Percentiles rank a stretch among this genome's conserved stretches.
Conservation (phyloP, 1,139 yeast species). For the Hyphopichia khmerensis region DNA sequence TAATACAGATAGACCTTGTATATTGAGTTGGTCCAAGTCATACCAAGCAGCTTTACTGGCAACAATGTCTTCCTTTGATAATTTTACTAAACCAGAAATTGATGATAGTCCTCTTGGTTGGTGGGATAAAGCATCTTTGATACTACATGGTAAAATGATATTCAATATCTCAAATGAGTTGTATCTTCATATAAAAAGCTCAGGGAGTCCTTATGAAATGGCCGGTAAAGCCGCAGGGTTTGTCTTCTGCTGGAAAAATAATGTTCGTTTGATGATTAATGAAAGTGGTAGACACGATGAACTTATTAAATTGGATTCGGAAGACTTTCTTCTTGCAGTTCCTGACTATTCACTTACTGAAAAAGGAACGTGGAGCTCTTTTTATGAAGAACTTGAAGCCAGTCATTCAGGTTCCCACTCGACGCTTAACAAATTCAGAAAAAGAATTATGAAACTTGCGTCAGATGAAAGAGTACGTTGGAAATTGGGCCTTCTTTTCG, state of each 20-base stretch:
- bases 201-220: conserved; percentile 72
- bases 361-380: conserved; percentile 36
- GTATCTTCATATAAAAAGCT: conserved; percentile 59
- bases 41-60: conserved; percentile 41
- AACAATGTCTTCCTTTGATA: conserved; percentile 45
- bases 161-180: conserved; percentile 55
- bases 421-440: conserved; percentile 33
- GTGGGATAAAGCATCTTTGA: conserved; percentile 52
- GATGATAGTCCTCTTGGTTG: conserved; percentile 87
- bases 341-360: conserved; percentile 48
- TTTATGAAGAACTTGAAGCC: conserved; percentile 25
- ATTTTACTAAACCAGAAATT: conserved; percentile 65
- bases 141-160: conserved; percentile 47
- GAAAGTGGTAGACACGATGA: conserved; percentile 60
- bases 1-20: conserved; percentile 38
- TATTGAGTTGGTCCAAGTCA: conserved; percentile 45
- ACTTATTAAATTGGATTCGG: conserved; percentile 62
- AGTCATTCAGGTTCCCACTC: conserved; percentile 18
- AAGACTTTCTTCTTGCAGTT: conserved; percentile 67
- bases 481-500: conserved; percentile 43
- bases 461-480: conserved; percentile 42
- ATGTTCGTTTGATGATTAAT: conserved; percentile 61
- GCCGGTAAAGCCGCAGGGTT: conserved; percentile 76
- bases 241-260: conserved; percentile 71
- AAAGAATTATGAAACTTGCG: conserved; percentile 37